These are phyloP conservation scores for Nemophila menziesii DNA, from an alignment of 257 asterid species.

Conservation along the genomic window DNA sequence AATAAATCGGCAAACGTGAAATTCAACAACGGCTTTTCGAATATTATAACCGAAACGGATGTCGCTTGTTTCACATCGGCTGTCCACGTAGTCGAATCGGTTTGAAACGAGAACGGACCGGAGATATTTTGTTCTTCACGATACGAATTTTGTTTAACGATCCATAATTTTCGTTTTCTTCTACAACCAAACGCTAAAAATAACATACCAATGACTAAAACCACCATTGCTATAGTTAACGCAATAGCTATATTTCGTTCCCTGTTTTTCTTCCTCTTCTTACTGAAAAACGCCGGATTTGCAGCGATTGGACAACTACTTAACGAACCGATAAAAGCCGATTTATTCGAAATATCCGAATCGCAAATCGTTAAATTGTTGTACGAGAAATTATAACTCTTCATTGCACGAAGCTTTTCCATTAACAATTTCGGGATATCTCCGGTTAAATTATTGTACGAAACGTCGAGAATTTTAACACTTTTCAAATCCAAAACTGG, in stretches of 20 bases:
- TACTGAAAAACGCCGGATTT: slow-evolving; percentile 46
- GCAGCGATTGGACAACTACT: slow-evolving; percentile 91
- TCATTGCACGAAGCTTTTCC: slow-evolving; percentile 44
- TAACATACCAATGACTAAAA: slow-evolving; percentile 58
- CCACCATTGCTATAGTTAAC: slow-evolving; percentile 63
- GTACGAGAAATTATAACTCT: slow-evolving; percentile 68
- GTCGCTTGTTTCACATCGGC: slow-evolving; percentile 80
- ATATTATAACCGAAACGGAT: slow-evolving; percentile 57
- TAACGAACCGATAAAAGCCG: slow-evolving; percentile 54
- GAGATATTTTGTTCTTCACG: slow-evolving; percentile 57
- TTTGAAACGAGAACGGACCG: slow-evolving; percentile 73
- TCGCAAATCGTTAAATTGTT: slow-evolving; percentile 73
- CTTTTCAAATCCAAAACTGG: slow-evolving; percentile 36
- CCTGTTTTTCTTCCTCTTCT: slow-evolving; percentile 30
- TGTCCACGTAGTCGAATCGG: slow-evolving; percentile 80
- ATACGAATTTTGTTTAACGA: slow-evolving; percentile 40
- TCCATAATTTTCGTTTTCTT: slow-evolving; percentile 53
- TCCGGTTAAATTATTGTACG: slow-evolving; percentile 73
- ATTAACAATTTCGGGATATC: slow-evolving; percentile 53
- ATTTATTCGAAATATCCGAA: slow-evolving; percentile 27
- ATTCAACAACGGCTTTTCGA: slow-evolving; percentile 73
- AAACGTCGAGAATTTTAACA: slow-evolving; percentile 56
- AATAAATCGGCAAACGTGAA: slow-evolving; percentile 71
- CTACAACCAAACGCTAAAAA: slow-evolving; percentile 71
- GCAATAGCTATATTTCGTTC: slow-evolving; percentile 63